Conservation (phyloP, 805 yeast genomes). For the Myxozyma neotropica region DNA sequence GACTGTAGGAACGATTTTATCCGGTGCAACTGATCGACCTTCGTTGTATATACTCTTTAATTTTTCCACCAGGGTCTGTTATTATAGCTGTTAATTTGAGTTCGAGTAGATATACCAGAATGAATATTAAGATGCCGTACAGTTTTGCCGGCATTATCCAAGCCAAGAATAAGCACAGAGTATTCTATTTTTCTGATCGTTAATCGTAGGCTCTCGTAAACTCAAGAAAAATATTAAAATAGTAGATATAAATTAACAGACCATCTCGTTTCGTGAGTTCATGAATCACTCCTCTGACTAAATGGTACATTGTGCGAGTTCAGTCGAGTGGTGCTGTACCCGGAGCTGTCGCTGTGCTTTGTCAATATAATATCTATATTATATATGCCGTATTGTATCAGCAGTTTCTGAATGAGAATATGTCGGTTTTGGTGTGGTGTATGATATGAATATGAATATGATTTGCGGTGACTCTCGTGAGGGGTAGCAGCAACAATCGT, state of each 20-base stretch:
- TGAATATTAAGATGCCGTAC: constrained; percentile 34
- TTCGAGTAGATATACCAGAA: neutral
- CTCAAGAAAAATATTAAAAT: no score
- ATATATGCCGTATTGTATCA: neutral
- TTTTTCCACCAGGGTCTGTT: constrained; percentile 64
- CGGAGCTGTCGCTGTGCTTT: no score
- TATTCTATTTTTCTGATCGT: constrained; percentile 53
- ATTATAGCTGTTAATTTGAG: neutral
- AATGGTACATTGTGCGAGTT: constrained; percentile 59
- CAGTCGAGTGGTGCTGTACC: no score
- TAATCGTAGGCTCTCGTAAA: neutral
- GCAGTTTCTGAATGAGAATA: neutral
- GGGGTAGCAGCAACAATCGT: no score
- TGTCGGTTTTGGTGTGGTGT: no score
- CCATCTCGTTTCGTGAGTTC: constrained; percentile 60
- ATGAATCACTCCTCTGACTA: constrained; percentile 62
- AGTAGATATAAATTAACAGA: constrained; percentile 25
- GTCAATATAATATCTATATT: no score
- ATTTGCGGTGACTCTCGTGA: no score
- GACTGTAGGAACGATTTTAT: constrained; percentile 83
- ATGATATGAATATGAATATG: no score
- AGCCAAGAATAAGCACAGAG: constrained; percentile 78
- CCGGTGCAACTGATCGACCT: constrained; percentile 37
- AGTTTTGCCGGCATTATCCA: constrained; percentile 96
- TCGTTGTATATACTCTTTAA: constrained; percentile 56